Percentiles rank a stretch among this genome's conserved stretches.
Evolutionary conservation across 345 rosid genomes (phyloP).

Genomic region (Aquilaria yunnanensis): DNA sequence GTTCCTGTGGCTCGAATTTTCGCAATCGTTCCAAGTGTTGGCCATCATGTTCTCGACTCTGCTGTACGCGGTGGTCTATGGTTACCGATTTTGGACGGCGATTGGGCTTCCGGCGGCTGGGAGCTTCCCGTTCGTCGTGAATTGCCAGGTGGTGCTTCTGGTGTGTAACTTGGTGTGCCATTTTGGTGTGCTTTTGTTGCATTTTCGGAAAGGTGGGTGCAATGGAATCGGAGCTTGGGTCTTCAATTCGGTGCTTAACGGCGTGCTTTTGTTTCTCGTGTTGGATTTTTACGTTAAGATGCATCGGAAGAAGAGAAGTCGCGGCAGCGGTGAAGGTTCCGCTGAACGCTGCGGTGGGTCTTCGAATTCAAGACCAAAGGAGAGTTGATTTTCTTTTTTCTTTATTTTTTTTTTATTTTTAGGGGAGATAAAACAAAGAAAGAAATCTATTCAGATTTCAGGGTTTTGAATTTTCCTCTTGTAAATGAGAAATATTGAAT

Average conservation of each 20-base stretch:
- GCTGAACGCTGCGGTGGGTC: conserved; percentile 6
- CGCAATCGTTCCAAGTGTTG: conserved; percentile 79
- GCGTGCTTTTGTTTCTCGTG: conserved; percentile 47
- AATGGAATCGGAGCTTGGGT: conserved; percentile 91
- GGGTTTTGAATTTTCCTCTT: too few relatives aligned
- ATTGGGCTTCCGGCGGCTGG: conserved; percentile 62
- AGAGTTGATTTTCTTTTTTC: too few relatives aligned
- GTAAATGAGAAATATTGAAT: too few relatives aligned
- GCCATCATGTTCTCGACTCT: conserved; percentile 65
- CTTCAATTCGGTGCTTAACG: conserved; percentile 70
- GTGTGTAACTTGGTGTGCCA: conserved; percentile 71
- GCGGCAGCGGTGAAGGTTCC: neutral
- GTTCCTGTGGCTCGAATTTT: conserved; percentile 89
- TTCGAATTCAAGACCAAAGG: neutral
- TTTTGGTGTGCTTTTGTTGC: conserved; percentile 64
- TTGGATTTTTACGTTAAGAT: conserved; percentile 58
- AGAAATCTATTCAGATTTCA: too few relatives aligned
- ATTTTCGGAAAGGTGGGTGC: conserved; percentile 81
- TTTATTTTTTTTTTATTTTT: too few relatives aligned
- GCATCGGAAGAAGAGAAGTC: conserved; percentile 12
- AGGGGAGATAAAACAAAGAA: too few relatives aligned
- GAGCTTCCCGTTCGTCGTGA: conserved; percentile 60
- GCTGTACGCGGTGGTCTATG: conserved; percentile 67
- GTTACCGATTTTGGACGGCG: conserved; percentile 94
- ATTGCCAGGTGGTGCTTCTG: conserved; percentile 52